phyloP scores from a whole-genome alignment of 148 eudicot species.

The Fagopyrum esculentum region DNA sequence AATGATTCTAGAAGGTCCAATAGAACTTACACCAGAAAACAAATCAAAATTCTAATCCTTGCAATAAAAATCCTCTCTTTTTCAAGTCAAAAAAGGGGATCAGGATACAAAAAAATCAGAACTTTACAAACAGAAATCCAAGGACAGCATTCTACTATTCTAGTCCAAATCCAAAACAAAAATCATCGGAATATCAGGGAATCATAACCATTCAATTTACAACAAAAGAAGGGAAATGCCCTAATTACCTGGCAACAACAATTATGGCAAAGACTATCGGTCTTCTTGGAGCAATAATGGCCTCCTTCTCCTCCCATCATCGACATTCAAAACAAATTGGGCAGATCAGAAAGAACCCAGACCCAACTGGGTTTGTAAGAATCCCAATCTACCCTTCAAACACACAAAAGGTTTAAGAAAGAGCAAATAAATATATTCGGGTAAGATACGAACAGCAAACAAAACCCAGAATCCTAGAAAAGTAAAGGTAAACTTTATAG shows the following conservation, averaged over 20 bases:
- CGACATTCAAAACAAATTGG: conserved; percentile 17
- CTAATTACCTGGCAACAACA: conserved; percentile 55
- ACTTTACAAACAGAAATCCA: neutral
- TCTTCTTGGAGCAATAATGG: conserved; percentile 73
- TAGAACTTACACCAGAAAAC: neutral
- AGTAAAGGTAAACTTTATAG: neutral
- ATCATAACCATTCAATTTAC: neutral
- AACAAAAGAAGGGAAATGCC: neutral
- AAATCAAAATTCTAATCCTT: neutral
- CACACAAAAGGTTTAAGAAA: neutral
- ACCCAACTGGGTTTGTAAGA: neutral
- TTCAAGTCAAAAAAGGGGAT: neutral
- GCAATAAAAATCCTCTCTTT: neutral
- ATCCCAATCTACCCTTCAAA: conserved; percentile 4
- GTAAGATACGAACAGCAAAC: neutral
- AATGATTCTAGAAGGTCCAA: neutral
- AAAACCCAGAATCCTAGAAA: conserved; percentile 1
- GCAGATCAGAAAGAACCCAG: conserved; percentile 4
- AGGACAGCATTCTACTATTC: neutral
- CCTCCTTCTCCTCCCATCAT: conserved; percentile 68
- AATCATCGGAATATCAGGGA: neutral
- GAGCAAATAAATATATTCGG: neutral
- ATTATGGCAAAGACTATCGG: conserved; percentile 58
- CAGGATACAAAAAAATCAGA: neutral
- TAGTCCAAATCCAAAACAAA: neutral